Conservation (phyloP, 2,329 filamentous ascomycete genomes). For the Berkeleyomyces basicola region DNA sequence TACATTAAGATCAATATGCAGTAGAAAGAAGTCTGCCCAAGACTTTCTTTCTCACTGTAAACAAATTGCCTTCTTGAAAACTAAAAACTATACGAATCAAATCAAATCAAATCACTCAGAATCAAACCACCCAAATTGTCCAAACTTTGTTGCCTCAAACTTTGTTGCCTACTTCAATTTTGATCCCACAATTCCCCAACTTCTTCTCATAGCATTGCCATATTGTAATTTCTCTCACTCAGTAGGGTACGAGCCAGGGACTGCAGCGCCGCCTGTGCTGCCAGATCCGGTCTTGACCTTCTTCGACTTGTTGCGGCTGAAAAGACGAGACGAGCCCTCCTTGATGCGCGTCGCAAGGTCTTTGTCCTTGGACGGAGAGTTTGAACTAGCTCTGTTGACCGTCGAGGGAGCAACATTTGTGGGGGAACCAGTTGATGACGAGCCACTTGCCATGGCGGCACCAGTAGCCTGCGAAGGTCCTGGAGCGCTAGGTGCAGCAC, state of each 20-base stretch:
- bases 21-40: not conserved
- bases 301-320: constrained; percentile 6
- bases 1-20: not conserved
- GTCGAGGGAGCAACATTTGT: not conserved
- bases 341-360: constrained; percentile 6
- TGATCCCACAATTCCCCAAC: not conserved
- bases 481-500: not conserved
- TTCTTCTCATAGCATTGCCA: not conserved
- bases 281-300: not conserved
- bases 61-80: not conserved
- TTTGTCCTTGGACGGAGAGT: not conserved
- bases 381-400: not conserved
- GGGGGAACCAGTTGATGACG: not conserved
- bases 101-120: not conserved
- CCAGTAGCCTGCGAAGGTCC: not conserved
- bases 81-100: not conserved
- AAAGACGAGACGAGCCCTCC: constrained; percentile 5
- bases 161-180: not conserved
- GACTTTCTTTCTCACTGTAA: not conserved
- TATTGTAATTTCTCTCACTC: not conserved
- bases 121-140: not conserved
- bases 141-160: not conserved
- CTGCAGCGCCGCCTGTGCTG: not conserved
- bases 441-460: not conserved
- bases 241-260: not conserved